These are phyloP conservation scores for Ceratocystis variospora DNA, from an alignment of 2,329 filamentous ascomycete genomes.

Conservation along the genomic window DNA sequence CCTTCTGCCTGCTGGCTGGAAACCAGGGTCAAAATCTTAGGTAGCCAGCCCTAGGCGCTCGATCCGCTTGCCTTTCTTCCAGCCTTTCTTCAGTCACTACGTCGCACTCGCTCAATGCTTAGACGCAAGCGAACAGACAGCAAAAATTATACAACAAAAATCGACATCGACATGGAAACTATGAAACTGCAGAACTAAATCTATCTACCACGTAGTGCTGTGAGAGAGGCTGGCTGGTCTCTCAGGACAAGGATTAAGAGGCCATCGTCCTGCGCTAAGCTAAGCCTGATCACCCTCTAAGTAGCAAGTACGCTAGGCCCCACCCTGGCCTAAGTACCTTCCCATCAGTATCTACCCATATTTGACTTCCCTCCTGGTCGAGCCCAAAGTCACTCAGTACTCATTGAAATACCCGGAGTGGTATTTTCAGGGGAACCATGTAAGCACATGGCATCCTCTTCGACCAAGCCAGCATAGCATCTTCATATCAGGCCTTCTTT, in stretches of 20 bases:
- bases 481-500: background rate
- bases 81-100: background rate
- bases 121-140: background rate
- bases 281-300: background rate
- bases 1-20: background rate
- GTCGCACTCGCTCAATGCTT: background rate
- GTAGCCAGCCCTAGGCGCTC: no score
- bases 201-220: no score
- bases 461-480: background rate
- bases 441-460: conserved; percentile 2
- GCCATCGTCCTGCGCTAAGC: background rate
- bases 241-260: background rate
- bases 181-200: no score
- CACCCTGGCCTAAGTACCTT: background rate
- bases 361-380: background rate
- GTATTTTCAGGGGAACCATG: conserved; percentile 13
- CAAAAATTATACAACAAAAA: background rate
- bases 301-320: background rate
- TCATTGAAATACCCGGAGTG: background rate
- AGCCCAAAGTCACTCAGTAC: background rate
- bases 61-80: no score
- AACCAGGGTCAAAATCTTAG: background rate
- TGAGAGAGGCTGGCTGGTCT: background rate
- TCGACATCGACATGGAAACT: no score
- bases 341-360: background rate